These are phyloP conservation scores for Glebionis coronaria DNA, from an alignment of 129 eudicot genomes.

Conservation along the genomic window DNA sequence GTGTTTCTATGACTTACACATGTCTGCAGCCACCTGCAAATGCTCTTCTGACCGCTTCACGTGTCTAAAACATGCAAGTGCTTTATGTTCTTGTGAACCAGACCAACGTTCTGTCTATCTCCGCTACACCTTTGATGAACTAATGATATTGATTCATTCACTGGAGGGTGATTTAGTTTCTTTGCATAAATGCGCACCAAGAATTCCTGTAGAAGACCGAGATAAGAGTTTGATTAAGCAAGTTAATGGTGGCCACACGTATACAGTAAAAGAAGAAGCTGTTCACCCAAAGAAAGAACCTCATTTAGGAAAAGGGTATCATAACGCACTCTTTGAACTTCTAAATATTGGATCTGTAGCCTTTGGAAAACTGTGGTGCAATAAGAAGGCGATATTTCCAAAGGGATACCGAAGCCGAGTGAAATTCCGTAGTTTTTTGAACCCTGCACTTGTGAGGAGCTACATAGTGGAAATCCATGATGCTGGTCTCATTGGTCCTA, in stretches of 20 bases:
- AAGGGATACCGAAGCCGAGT: conserved; percentile 70
- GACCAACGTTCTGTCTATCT: conserved; percentile 37
- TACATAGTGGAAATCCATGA: conserved; percentile 62
- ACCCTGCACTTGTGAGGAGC: conserved; percentile 41
- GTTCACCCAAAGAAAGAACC: conserved; percentile 23
- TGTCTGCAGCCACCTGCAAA: conserved; percentile 61
- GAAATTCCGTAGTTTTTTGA: conserved; percentile 43
- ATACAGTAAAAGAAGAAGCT: conserved; percentile 24
- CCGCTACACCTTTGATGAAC: conserved; percentile 51
- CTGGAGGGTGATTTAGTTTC: conserved; percentile 50
- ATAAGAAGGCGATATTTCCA: conserved; percentile 62
- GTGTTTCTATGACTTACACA: conserved; percentile 74
- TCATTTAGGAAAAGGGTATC: conserved; percentile 6
- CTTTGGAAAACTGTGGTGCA: conserved; percentile 62
- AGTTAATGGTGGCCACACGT: conserved; percentile 10
- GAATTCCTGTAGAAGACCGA: conserved; percentile 18
- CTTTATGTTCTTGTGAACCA: conserved; percentile 45
- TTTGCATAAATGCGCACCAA: conserved; percentile 42
- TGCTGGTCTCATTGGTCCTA: conserved; percentile 73
- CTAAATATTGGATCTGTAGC: conserved; percentile 48
- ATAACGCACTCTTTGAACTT: conserved; percentile 32
- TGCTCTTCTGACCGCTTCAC: conserved; percentile 55
- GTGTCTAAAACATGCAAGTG: conserved; percentile 56
- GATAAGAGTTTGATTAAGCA: too few species aligned
- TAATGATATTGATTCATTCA: conserved; percentile 51